These are phyloP conservation scores for Phytopythium ostracodes DNA, from an alignment of 352 stramenopile genomes.

Conservation along the genomic window DNA sequence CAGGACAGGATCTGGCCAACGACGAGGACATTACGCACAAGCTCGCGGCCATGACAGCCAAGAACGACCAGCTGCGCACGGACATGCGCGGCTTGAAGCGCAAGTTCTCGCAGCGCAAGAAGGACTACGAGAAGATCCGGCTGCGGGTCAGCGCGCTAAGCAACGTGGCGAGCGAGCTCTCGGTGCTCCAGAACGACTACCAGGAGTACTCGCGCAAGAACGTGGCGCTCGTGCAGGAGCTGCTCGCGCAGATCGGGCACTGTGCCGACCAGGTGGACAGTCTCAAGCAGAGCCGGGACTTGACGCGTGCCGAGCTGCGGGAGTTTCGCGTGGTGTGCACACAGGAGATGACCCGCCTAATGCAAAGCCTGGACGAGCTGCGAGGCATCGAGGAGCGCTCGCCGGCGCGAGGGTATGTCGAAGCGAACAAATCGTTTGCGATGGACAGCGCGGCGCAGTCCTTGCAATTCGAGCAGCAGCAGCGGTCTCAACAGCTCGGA, in stretches of 20 bases:
- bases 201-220: constrained; percentile 40
- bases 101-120: constrained; percentile 27
- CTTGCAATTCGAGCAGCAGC: constrained; percentile 18
- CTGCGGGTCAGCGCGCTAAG: constrained; percentile 30
- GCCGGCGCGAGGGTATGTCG: constrained; percentile 8
- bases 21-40: constrained; percentile 13
- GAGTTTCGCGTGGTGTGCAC: constrained; percentile 38
- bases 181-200: constrained; percentile 40
- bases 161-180: constrained; percentile 35
- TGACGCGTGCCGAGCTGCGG: constrained; percentile 36
- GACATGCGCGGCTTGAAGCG: constrained; percentile 38
- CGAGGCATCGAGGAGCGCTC: constrained; percentile 10
- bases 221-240: constrained; percentile 42
- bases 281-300: constrained; percentile 25
- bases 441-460: constrained; percentile 2
- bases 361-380: constrained; percentile 36
- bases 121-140: constrained; percentile 34
- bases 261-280: constrained; percentile 47
- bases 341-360: constrained; percentile 39
- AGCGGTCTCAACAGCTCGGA: constrained; percentile 18
- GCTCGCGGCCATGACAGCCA: constrained; percentile 23
- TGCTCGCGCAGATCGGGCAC: constrained; percentile 41
- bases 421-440: constrained; percentile 4
- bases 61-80: constrained; percentile 36
- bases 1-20: not conserved